Evolutionary conservation across 2,329 filamentous ascomycete species (phyloP).

Genomic region (Bipolaris cookei): DNA sequence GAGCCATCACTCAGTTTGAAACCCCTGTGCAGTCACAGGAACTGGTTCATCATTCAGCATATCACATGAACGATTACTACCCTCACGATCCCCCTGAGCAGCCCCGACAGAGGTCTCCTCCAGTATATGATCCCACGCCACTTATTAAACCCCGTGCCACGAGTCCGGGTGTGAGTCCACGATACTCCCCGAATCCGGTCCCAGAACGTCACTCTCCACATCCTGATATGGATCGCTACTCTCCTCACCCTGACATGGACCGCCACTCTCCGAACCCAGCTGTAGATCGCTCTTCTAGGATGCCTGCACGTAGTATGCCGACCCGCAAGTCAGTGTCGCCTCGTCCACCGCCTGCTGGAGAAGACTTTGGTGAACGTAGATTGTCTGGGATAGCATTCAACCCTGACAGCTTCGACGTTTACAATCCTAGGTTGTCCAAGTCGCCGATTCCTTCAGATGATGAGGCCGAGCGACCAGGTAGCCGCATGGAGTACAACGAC

Average conservation of each 20-base stretch:
- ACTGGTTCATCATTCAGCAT: constrained; percentile 37
- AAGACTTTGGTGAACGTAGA: constrained; percentile 54
- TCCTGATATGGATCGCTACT: constrained; percentile 15
- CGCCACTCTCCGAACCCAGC: constrained; percentile 33
- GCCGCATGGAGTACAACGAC: constrained; percentile 55
- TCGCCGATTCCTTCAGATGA: constrained; percentile 32
- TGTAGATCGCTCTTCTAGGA: constrained; percentile 47
- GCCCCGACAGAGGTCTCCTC: constrained; percentile 44
- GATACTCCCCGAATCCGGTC: constrained; percentile 25
- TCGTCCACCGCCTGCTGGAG: constrained; percentile 59
- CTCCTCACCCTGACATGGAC: constrained; percentile 19
- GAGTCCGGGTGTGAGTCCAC: constrained; percentile 50
- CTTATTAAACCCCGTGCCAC: constrained; percentile 53
- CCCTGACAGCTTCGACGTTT: constrained; percentile 75
- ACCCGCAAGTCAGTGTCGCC: constrained; percentile 77
- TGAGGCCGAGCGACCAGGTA: constrained; percentile 36
- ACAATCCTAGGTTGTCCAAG: constrained; percentile 64
- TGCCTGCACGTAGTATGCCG: constrained; percentile 56
- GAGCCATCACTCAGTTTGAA: constrained; percentile 42
- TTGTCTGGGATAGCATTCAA: constrained; percentile 72
- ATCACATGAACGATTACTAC: constrained; percentile 47
- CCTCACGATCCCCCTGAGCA: constrained; percentile 52
- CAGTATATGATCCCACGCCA: constrained; percentile 49
- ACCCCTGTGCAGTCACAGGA: constrained; percentile 36
- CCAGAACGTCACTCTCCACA: constrained; percentile 26